Conservation (phyloP, 768 basidiomycete genomes). For the Zangia roseola region DNA sequence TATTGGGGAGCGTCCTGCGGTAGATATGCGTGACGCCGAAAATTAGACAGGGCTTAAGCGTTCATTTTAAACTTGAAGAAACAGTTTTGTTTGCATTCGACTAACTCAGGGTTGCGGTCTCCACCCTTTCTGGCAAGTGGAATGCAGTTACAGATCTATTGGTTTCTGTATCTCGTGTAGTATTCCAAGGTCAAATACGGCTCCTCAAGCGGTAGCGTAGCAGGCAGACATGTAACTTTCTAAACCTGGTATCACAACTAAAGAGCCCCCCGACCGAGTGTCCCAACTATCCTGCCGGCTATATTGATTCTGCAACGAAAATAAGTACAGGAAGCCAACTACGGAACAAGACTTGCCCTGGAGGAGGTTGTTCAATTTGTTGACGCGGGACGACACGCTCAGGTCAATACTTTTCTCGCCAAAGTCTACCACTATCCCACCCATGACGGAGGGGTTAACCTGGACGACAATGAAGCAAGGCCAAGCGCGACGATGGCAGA, state of each 20-base stretch:
- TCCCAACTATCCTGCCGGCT: neutral
- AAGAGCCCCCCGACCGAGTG: neutral
- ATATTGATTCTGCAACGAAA: slow-evolving; percentile 25
- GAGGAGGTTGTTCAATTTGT: slow-evolving; percentile 88
- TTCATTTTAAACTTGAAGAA: no score
- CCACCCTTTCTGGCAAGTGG: neutral
- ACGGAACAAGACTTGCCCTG: slow-evolving; percentile 55
- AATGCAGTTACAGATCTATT: neutral
- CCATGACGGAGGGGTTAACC: slow-evolving; percentile 91
- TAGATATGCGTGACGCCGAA: neutral
- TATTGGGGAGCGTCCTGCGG: no score
- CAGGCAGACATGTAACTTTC: slow-evolving; percentile 10
- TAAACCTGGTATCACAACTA: slow-evolving; percentile 5
- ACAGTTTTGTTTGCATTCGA: no score
- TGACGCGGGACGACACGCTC: slow-evolving; percentile 90
- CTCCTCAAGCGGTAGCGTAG: slow-evolving; percentile 2
- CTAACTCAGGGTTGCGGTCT: neutral
- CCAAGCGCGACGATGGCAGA: neutral
- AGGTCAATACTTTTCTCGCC: slow-evolving; percentile 98
- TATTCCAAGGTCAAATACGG: neutral
- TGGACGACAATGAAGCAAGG: slow-evolving; percentile 31
- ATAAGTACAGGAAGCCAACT: slow-evolving; percentile 12
- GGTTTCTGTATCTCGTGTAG: neutral
- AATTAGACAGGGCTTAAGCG: no score
- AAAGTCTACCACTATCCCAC: slow-evolving; percentile 93